Evolutionary conservation across 345 rosid species (phyloP).

Genomic region (Stellera chamaejasme): DNA sequence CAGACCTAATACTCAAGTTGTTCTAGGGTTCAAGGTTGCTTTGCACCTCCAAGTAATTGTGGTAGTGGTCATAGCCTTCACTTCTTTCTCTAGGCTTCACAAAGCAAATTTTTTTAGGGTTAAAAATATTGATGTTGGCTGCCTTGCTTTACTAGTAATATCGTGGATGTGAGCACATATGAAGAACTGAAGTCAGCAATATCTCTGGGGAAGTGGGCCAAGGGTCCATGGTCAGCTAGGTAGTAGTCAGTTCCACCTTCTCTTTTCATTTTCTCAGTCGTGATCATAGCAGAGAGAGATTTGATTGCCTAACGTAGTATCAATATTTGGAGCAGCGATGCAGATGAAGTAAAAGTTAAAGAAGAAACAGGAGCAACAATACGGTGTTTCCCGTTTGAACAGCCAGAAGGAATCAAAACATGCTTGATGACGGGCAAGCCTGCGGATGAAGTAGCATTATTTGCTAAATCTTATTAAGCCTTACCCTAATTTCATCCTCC

Average conservation of each 20-base stretch:
- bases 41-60: too few species aligned
- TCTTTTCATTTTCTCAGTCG: neutral
- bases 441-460: slow-evolving; percentile 79
- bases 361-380: slow-evolving; percentile 97
- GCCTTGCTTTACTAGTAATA: slow-evolving; percentile 48
- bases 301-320: slow-evolving; percentile 2
- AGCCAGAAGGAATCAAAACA: slow-evolving; percentile 48
- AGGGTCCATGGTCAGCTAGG: slow-evolving; percentile 95
- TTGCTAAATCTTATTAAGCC: slow-evolving; percentile 71
- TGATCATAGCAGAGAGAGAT: neutral
- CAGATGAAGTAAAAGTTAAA: slow-evolving; percentile 68
- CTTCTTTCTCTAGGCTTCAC: too few species aligned
- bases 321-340: slow-evolving; percentile 37
- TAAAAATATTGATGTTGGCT: too few species aligned
- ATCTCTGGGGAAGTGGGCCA: slow-evolving; percentile 86
- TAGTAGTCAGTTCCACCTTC: slow-evolving; percentile 11
- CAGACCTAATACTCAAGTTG: too few species aligned
- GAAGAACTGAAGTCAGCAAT: slow-evolving; percentile 73
- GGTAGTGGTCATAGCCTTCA: too few species aligned
- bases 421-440: slow-evolving; percentile 84
- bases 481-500: too few species aligned
- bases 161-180: slow-evolving; percentile 79
- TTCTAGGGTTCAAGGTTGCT: too few species aligned
- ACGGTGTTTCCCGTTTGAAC: slow-evolving; percentile 85
- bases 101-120: too few species aligned